Percentiles rank a stretch among this genome's conserved stretches.
These are phyloP conservation scores for Picea abies DNA, from an alignment of 83 land plant genomes.

Conservation along the genomic window DNA sequence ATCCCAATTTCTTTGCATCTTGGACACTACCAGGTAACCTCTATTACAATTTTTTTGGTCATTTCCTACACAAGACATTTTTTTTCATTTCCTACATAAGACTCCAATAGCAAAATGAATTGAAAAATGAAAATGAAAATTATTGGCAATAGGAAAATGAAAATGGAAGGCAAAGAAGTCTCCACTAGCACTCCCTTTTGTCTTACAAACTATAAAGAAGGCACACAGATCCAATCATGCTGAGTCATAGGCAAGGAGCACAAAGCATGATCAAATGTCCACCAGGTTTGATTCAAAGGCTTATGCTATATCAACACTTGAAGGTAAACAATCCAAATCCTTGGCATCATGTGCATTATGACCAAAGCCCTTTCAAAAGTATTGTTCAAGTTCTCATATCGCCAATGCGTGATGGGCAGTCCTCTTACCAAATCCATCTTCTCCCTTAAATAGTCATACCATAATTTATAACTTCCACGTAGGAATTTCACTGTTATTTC, in stretches of 20 bases:
- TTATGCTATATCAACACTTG: constrained; percentile 61
- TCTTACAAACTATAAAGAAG: neutral
- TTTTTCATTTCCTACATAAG: no score
- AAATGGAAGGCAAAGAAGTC: no score
- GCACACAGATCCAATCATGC: constrained; percentile 90
- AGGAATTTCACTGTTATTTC: constrained; percentile 83
- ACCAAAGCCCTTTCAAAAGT: constrained; percentile 94
- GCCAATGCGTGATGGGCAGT: constrained; percentile 55
- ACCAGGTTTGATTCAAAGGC: constrained; percentile 60
- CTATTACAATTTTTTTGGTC: no score
- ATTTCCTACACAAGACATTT: no score
- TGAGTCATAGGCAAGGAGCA: constrained; percentile 93
- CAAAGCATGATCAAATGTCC: constrained; percentile 87
- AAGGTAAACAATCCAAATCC: constrained; percentile 92
- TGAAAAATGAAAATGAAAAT: no score
- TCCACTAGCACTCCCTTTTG: no score
- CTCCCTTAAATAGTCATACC: constrained; percentile 90
- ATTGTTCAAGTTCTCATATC: constrained; percentile 77
- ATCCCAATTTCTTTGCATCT: no score
- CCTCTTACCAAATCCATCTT: constrained; percentile 57
- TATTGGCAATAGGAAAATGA: no score
- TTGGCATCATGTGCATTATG: constrained; percentile 97
- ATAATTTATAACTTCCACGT: constrained; percentile 90
- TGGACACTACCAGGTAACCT: no score
- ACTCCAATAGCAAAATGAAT: no score